Evolutionary conservation across 176 grass and related monocot species (phyloP), one percentile per base, ranked within the genome.

Genomic region (Oryza meridionalis): DNA sequence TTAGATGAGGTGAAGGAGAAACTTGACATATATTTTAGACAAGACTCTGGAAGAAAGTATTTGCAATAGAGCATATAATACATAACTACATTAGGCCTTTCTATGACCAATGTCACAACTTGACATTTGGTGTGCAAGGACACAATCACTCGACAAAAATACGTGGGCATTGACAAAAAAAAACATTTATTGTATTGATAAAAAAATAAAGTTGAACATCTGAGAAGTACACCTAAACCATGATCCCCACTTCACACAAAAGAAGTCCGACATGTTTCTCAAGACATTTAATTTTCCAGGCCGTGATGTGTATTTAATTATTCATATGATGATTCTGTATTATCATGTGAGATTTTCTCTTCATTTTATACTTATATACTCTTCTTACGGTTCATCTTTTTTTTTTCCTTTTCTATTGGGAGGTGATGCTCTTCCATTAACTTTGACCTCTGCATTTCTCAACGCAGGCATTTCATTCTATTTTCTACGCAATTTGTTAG

Each of bases 381-480:
- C 53, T 59, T 59, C 53, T 59, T n/a, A n/a, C 2, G 1, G 6
- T 13, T 59, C 17, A 21, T 21, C 17, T 0, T 2, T 59, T 46
- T 74, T 5, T 11, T 53, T 21, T 58, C 2, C 37, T 7, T 75
- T 49, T 40, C 6, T 35, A 17, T 49, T 32, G 17, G 21, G 35
- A 33, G 63, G 35, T 55, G 32, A 16, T 75, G 63, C 17, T 24
- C 24, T 69, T 69, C 85, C 72, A 87, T 72, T 75, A 87, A 69
- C 25, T 69, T 87, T 87, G 78, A 81, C 78, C 35, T 81, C 6
- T 33, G 21, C 49, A 38, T 65, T 11, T 80, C 67, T 65, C 21
- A 25, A 61, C 47, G 19, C 53, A 59, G 53, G 51, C 0, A 58
- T 32, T 63, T 32, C 55, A 55, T 21, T 4, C 5, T 19, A 32